Percentiles rank a stretch among this genome's conserved stretches.
These are phyloP conservation scores for Botryosphaeria dothidea DNA, from an alignment of 2,329 filamentous ascomycete species.

Conservation along the genomic window DNA sequence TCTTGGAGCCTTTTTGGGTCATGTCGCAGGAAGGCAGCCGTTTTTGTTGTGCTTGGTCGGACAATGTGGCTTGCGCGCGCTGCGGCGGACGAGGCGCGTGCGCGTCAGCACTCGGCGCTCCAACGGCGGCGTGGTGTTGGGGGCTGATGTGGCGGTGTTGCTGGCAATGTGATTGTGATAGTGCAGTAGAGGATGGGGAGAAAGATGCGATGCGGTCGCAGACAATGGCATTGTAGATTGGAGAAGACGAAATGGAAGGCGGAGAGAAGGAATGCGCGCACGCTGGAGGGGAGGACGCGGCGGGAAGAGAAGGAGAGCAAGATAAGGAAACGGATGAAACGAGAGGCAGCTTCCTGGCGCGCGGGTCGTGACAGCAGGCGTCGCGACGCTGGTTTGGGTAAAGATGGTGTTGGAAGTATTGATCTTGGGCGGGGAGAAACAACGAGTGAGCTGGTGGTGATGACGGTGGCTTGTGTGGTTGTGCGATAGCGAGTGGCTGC, in stretches of 20 bases:
- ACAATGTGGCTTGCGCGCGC: background rate
- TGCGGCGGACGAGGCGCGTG: background rate
- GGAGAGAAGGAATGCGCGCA: background rate
- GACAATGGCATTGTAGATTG: conserved; percentile 12
- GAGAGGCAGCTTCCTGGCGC: background rate
- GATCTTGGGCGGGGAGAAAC: background rate
- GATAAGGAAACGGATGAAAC: background rate
- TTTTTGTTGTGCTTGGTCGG: background rate
- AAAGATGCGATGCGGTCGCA: background rate
- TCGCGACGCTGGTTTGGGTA: background rate
- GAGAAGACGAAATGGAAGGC: background rate
- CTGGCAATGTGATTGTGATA: background rate
- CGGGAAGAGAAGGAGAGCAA: background rate
- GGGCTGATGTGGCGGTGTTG: background rate
- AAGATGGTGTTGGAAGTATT: background rate
- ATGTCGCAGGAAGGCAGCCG: background rate
- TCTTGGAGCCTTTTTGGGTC: background rate
- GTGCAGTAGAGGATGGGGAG: background rate
- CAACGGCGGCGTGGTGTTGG: background rate
- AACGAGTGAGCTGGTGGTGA: background rate
- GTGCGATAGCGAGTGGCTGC: background rate
- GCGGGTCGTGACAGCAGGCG: background rate
- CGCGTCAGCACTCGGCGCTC: background rate
- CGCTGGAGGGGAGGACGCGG: background rate
- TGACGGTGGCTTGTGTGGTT: background rate